Evolutionary conservation across 106 monocot species (phyloP).

Genomic region (Posidonia australis): DNA sequence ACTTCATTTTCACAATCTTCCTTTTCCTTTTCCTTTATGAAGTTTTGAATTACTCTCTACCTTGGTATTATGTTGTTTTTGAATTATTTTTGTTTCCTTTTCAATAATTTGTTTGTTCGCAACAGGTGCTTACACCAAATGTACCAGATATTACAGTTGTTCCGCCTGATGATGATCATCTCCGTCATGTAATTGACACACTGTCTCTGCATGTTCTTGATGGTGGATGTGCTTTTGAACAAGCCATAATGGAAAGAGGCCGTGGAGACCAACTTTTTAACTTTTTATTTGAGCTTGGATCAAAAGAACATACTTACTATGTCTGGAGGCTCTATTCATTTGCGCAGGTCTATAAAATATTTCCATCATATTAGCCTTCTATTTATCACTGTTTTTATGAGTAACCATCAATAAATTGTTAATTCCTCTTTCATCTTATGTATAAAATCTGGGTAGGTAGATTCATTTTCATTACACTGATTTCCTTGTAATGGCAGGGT

Average conservation of each 20-base stretch:
- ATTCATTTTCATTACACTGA: background rate
- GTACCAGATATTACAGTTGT: constrained; percentile 84
- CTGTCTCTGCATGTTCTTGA: constrained; percentile 93
- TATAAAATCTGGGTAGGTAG: background rate
- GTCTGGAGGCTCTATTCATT: constrained; percentile 99
- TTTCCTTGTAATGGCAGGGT: constrained; percentile 33
- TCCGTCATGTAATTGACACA: constrained; percentile 86
- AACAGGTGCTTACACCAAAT: constrained; percentile 93
- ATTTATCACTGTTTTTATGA: background rate
- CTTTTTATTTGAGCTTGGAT: constrained; percentile 91
- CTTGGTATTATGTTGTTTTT: too few relatives aligned
- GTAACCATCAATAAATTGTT: background rate
- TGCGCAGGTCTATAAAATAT: constrained; percentile 51
- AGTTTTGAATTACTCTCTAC: too few relatives aligned
- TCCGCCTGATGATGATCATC: constrained; percentile 75
- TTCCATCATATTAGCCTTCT: background rate
- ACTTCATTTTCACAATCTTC: too few relatives aligned
- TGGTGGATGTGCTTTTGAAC: constrained; percentile 98
- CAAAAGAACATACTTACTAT: constrained; percentile 97
- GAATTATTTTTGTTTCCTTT: background rate
- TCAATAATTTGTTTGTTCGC: background rate
- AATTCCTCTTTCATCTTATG: background rate
- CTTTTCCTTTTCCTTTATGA: too few relatives aligned
- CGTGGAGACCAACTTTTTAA: constrained; percentile 79
- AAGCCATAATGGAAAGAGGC: constrained; percentile 97